phyloP scores from a whole-genome alignment of 768 basidiomycete genomes.

The Mrakia gelida region DNA sequence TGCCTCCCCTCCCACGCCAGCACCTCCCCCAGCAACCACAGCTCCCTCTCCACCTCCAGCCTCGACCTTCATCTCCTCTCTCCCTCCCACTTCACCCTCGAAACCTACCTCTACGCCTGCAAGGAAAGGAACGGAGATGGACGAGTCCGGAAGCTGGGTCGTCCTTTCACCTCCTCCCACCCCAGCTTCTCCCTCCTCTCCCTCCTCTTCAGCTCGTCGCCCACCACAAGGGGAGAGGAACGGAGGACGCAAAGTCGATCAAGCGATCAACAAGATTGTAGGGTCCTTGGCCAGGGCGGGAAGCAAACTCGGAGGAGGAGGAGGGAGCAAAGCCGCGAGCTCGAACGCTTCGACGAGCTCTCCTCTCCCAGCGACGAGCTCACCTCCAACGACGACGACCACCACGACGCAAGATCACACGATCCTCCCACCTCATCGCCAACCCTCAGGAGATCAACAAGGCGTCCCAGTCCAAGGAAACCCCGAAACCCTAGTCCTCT shows the following conservation, averaged over 20 bases:
- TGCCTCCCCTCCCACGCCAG: not conserved
- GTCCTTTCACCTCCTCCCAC: not conserved
- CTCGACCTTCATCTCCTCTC: not conserved
- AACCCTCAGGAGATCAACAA: not conserved
- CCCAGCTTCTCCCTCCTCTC: not conserved
- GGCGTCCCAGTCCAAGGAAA: no score
- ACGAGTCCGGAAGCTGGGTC: not conserved
- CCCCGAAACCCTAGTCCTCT: not conserved
- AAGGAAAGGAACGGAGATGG: not conserved
- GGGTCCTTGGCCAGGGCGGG: not conserved
- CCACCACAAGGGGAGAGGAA: not conserved
- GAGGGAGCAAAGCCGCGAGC: not conserved
- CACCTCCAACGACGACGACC: no score
- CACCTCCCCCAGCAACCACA: not conserved
- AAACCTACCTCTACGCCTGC: not conserved
- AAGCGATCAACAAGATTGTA: slow-evolving; percentile 3
- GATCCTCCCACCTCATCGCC: not conserved
- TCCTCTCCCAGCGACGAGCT: not conserved
- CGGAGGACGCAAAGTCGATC: not conserved
- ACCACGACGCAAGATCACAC: not conserved
- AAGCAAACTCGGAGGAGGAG: not conserved
- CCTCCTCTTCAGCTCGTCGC: no score
- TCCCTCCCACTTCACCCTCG: not conserved
- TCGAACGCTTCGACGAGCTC: no score
- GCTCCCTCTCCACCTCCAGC: not conserved